Conservation (phyloP, 257 asterid species). For the Solanum habrochaites region DNA sequence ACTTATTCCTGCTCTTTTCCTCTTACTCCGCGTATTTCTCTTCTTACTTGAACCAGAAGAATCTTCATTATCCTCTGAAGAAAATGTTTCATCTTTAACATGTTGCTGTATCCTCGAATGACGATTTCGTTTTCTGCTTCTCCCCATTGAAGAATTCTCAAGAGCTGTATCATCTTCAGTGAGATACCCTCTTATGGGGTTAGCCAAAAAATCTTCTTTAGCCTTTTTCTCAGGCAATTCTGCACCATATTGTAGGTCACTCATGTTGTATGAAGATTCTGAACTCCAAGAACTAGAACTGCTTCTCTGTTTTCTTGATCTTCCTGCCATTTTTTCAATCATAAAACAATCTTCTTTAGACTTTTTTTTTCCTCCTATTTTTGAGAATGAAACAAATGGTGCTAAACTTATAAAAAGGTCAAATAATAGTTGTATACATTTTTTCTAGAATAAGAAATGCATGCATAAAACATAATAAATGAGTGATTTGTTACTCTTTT, state of each 20-base stretch:
- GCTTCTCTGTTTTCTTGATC: neutral
- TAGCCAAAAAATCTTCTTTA: neutral
- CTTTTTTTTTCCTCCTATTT: neutral
- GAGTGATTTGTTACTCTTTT: neutral
- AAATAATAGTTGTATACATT: neutral
- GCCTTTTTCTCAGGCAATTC: neutral
- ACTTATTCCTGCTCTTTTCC: neutral
- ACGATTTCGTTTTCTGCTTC: neutral
- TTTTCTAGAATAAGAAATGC: neutral
- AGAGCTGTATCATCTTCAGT: neutral
- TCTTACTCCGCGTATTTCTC: neutral
- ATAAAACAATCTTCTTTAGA: neutral
- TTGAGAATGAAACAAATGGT: neutral
- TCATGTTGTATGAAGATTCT: neutral
- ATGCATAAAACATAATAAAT: neutral
- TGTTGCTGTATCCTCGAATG: neutral
- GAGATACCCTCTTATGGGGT: neutral
- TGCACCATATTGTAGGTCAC: neutral
- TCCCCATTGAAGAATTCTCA: neutral
- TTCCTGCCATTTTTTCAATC: neutral
- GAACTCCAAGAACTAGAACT: neutral
- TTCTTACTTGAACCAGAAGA: neutral
- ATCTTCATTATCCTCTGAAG: neutral
- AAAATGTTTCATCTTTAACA: neutral
- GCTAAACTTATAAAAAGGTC: neutral